Conservation (phyloP, 2,329 filamentous ascomycete species). For the Lomentospora prolificans region DNA sequence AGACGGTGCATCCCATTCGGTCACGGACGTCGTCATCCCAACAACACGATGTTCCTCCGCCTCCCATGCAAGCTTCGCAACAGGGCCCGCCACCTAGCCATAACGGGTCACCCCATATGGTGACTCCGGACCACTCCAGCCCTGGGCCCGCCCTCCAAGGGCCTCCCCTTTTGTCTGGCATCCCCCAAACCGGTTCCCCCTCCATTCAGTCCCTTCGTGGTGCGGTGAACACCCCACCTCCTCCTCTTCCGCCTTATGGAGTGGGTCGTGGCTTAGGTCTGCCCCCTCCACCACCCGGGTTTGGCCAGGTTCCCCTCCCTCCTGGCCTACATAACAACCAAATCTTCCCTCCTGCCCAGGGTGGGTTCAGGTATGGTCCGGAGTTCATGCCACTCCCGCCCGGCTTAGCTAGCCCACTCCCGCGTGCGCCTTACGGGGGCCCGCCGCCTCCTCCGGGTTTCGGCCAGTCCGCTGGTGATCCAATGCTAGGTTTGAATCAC, state of each 20-base stretch:
- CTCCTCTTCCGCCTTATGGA: conserved; percentile 1
- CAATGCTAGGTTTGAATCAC: not conserved
- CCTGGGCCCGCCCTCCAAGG: conserved; percentile 29
- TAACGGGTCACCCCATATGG: conserved; percentile 48
- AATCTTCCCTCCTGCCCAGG: conserved; percentile 24
- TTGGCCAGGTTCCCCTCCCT: conserved; percentile 30
- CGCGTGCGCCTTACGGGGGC: conserved; percentile 32
- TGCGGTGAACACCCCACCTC: conserved; percentile 2
- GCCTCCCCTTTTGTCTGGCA: not conserved
- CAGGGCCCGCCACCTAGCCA: conserved; percentile 45
- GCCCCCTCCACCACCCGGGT: conserved; percentile 31
- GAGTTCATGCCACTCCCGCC: conserved; percentile 40
- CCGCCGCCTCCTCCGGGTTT: conserved; percentile 29
- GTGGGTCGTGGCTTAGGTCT: conserved; percentile 3
- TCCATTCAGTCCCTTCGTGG: conserved; percentile 6
- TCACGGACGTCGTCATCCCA: conserved; percentile 71
- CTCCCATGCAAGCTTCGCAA: conserved; percentile 54
- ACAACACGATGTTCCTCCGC: conserved; percentile 65
- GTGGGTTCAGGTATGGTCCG: conserved; percentile 32
- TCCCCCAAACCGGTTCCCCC: conserved; percentile 3
- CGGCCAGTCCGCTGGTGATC: conserved; percentile 14
- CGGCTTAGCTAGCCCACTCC: conserved; percentile 35
- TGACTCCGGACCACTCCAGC: conserved; percentile 55
- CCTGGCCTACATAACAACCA: conserved; percentile 45
- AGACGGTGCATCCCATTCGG: conserved; percentile 70